phyloP scores from a whole-genome alignment of 371 early-diverging fungal genomes.

The Saksenaea oblongispora region DNA sequence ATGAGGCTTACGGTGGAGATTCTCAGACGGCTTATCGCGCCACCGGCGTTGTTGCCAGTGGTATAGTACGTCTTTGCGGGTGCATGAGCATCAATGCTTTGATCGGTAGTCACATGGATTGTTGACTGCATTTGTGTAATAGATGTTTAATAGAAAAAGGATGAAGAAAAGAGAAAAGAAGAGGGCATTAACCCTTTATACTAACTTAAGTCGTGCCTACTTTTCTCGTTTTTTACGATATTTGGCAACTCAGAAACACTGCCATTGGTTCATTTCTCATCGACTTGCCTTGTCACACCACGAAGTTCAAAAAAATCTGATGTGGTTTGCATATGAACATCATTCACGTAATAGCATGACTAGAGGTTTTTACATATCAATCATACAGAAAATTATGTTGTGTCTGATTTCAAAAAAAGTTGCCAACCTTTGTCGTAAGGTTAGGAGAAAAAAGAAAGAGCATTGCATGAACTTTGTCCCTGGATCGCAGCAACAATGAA shows the following conservation, averaged over 20 bases:
- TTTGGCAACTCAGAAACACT: slow-evolving; percentile 4
- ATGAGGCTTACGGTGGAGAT: slow-evolving; percentile 11
- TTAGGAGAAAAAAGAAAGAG: background rate
- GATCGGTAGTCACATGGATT: slow-evolving; percentile 25
- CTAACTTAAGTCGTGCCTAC: background rate
- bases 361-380: background rate
- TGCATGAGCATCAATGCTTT: slow-evolving; percentile 40
- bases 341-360: background rate
- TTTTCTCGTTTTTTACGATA: slow-evolving; percentile 1
- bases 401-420: too few relatives aligned
- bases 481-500: slow-evolving; percentile 4
- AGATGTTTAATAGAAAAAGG: background rate
- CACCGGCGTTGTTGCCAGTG: slow-evolving; percentile 47
- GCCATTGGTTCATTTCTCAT: background rate
- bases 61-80: slow-evolving; percentile 56
- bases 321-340: slow-evolving; percentile 2
- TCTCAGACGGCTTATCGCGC: slow-evolving; percentile 24
- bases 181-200: background rate
- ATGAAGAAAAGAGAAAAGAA: background rate
- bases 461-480: slow-evolving; percentile 4
- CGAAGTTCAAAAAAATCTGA: background rate
- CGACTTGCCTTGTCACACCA: slow-evolving; percentile 1
- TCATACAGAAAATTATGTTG: background rate
- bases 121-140: slow-evolving; percentile 22
- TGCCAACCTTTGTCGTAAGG: too few relatives aligned